phyloP scores from a whole-genome alignment of 2,329 filamentous ascomycete genomes.

The Dothistroma pini region DNA sequence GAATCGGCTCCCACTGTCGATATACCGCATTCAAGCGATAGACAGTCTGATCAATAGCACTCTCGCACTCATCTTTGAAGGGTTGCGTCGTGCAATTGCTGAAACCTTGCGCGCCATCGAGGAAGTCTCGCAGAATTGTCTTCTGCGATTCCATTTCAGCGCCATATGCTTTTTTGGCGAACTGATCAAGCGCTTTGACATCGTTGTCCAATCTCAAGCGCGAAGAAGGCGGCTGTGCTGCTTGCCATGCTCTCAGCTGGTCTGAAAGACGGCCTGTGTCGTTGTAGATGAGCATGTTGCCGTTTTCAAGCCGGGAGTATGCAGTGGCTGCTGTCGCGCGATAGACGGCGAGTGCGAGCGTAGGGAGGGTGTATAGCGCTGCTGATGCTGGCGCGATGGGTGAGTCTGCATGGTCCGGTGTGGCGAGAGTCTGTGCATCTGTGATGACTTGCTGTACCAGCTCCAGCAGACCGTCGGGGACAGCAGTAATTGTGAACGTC shows the following conservation, averaged over 20 bases:
- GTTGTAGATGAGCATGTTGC: slow-evolving; percentile 64
- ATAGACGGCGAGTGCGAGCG: slow-evolving; percentile 72
- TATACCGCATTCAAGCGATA: slow-evolving; percentile 57
- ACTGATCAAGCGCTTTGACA: slow-evolving; percentile 54
- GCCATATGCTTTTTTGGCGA: slow-evolving; percentile 59
- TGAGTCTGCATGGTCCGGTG: slow-evolving; percentile 44
- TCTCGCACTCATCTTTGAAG: slow-evolving; percentile 58
- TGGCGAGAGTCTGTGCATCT: slow-evolving; percentile 53
- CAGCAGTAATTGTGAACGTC: slow-evolving; percentile 81
- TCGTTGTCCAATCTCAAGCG: slow-evolving; percentile 51
- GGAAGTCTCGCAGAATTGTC: slow-evolving; percentile 58
- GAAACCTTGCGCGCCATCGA: slow-evolving; percentile 62
- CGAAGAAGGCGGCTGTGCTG: slow-evolving; percentile 41
- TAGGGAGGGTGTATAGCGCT: slow-evolving; percentile 68
- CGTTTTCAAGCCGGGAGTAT: slow-evolving; percentile 59
- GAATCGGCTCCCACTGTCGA: slow-evolving; percentile 54
- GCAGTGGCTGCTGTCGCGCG: slow-evolving; percentile 71
- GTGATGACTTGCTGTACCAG: slow-evolving; percentile 55
- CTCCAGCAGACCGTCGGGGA: slow-evolving; percentile 73
- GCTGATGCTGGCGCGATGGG: slow-evolving; percentile 65
- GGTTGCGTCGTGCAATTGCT: slow-evolving; percentile 56
- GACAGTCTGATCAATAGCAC: slow-evolving; percentile 55
- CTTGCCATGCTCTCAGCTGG: slow-evolving; percentile 48
- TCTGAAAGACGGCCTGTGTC: slow-evolving; percentile 58
- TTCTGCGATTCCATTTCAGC: slow-evolving; percentile 63